Evolutionary conservation across 208 protist species (phyloP).

Genomic region (Trypanosoma caninum): DNA sequence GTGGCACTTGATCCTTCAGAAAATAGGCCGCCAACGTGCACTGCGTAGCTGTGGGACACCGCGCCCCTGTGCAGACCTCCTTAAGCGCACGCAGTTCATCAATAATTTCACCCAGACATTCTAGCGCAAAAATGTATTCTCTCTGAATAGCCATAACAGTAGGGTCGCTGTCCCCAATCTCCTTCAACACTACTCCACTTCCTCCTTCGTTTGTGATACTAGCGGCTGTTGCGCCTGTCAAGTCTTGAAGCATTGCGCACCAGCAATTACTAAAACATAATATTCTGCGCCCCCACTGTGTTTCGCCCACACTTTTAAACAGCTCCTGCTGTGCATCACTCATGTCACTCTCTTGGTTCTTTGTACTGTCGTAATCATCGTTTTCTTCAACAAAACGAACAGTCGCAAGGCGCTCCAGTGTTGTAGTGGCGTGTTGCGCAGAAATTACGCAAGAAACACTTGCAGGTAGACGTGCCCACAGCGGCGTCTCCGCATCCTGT

Average conservation of each 20-base stretch:
- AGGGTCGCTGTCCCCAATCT: no score
- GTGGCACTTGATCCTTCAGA: constrained; percentile 79
- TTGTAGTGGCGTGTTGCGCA: constrained; percentile 43
- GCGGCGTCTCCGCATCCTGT: constrained; percentile 62
- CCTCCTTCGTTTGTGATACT: neutral
- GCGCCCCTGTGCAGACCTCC: constrained; percentile 7
- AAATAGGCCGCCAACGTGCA: constrained; percentile 84
- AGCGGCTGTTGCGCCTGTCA: neutral
- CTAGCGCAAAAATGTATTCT: constrained; percentile 20
- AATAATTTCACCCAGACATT: constrained; percentile 11
- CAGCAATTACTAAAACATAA: constrained; percentile 38
- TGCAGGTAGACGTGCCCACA: constrained; percentile 94
- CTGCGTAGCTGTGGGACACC: constrained; percentile 88
- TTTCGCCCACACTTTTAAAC: constrained; percentile 20
- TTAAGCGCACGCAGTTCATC: constrained; percentile 4
- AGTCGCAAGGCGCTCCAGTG: constrained; percentile 62
- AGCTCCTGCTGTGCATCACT: neutral
- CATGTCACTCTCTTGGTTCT: neutral
- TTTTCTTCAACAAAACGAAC: constrained; percentile 66
- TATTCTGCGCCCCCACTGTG: constrained; percentile 54
- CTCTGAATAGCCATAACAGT: constrained; percentile 15
- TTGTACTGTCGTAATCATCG: neutral
- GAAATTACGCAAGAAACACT: constrained; percentile 86
- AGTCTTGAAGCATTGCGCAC: neutral
- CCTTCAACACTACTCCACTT: neutral